Evolutionary conservation across 495 filamentous ascomycete species (phyloP).

Genomic region (Venustampulla echinocandica): DNA sequence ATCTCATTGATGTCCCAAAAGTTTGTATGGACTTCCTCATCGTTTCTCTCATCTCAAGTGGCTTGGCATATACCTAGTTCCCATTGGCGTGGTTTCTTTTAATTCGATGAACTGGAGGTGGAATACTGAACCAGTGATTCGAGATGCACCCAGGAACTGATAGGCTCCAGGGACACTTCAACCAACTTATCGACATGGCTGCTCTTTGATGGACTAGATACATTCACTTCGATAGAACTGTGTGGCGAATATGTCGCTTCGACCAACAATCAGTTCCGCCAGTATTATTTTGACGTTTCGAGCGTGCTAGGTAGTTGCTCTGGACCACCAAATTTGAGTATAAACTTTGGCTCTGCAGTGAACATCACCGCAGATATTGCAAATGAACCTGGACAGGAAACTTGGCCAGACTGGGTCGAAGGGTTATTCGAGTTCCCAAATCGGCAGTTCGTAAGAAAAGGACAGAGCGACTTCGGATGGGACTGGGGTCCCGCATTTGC

Average conservation of each 20-base stretch:
- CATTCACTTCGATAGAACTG: constrained; percentile 52
- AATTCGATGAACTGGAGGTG: too few species aligned
- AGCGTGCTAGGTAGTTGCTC: constrained; percentile 38
- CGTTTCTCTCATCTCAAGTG: background rate
- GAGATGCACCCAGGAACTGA: background rate
- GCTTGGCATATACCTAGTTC: too few species aligned
- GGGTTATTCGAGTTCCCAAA: constrained; percentile 44
- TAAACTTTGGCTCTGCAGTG: constrained; percentile 48
- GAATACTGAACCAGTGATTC: background rate
- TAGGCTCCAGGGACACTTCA: background rate
- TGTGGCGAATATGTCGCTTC: constrained; percentile 52
- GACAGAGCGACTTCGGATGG: constrained; percentile 76
- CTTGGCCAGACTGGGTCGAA: constrained; percentile 41
- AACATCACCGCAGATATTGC: constrained; percentile 49
- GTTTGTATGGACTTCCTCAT: too few species aligned
- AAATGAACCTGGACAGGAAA: constrained; percentile 42
- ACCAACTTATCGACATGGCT: constrained; percentile 37
- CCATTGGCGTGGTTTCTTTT: too few species aligned
- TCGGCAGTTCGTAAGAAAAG: constrained; percentile 52
- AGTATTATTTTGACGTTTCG: constrained; percentile 61
- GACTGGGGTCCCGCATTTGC: constrained; percentile 71
- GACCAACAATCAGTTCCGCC: constrained; percentile 65
- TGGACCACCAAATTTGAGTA: constrained; percentile 31
- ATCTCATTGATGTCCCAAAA: too few species aligned
- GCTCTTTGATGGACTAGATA: constrained; percentile 66